phyloP scores from a whole-genome alignment of 768 basidiomycete species.

The Cytidiella melzeri region DNA sequence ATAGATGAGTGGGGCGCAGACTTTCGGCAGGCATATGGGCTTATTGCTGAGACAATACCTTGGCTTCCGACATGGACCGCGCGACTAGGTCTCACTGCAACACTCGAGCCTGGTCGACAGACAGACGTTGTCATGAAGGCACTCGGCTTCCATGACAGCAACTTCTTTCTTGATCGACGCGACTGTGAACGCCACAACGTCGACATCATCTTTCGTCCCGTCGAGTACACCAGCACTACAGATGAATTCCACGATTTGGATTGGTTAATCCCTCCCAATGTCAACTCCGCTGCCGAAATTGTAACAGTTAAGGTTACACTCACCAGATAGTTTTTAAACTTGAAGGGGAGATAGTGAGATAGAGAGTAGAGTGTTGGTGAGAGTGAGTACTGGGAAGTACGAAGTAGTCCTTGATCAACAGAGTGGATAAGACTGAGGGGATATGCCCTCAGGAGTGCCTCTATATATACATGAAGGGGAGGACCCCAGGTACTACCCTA shows the following conservation, averaged over 20 bases:
- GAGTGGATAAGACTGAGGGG: too few species aligned
- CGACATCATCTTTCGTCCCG: slow-evolving; percentile 3
- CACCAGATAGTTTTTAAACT: too few species aligned
- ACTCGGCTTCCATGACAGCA: neutral
- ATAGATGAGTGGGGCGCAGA: slow-evolving; percentile 1
- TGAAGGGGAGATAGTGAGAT: too few species aligned
- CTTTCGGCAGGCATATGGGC: slow-evolving; percentile 1
- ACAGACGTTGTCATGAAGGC: neutral
- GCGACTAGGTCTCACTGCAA: slow-evolving; percentile 3
- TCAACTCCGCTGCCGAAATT: too few species aligned
- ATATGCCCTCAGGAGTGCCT: too few species aligned
- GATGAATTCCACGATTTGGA: slow-evolving; percentile 1
- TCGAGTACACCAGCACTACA: neutral
- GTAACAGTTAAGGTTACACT: too few species aligned
- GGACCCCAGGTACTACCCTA: too few species aligned
- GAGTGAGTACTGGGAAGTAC: too few species aligned
- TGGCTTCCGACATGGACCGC: slow-evolving; percentile 1
- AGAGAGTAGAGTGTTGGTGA: too few species aligned
- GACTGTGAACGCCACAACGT: slow-evolving; percentile 11
- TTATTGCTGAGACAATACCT: neutral
- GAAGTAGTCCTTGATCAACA: too few species aligned
- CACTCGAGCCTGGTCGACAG: slow-evolving; percentile 1
- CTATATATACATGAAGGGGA: too few species aligned
- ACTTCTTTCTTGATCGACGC: slow-evolving; percentile 6
- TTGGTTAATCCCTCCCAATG: slow-evolving; percentile 3